Evolutionary conservation across 768 basidiomycete genomes (phyloP).

Genomic region (Xerocomus potaroensis): DNA sequence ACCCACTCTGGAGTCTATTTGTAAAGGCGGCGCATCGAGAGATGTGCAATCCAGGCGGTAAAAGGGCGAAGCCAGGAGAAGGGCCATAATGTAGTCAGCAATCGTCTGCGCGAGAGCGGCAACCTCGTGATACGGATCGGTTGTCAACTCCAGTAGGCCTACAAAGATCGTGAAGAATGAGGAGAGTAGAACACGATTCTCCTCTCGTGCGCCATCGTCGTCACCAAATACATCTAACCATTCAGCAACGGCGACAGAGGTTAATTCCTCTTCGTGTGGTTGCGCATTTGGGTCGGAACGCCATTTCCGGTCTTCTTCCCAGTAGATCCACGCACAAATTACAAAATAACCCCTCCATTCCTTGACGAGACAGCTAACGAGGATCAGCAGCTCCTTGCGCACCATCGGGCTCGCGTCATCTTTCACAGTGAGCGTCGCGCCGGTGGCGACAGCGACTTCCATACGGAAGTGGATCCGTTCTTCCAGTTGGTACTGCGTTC

Average conservation of each 20-base stretch:
- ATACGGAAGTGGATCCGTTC: slow-evolving; percentile 79
- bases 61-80: slow-evolving; percentile 87
- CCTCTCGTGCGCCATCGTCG: slow-evolving; percentile 62
- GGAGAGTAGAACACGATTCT: slow-evolving; percentile 81
- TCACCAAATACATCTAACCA: slow-evolving; percentile 74
- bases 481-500: slow-evolving; percentile 70
- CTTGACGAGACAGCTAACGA: slow-evolving; percentile 89
- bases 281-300: slow-evolving; percentile 33
- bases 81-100: slow-evolving; percentile 87
- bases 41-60: slow-evolving; percentile 66
- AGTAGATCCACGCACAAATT: slow-evolving; percentile 94
- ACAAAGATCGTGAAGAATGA: slow-evolving; percentile 93
- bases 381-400: slow-evolving; percentile 85
- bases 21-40: slow-evolving; percentile 45
- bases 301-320: slow-evolving; percentile 84
- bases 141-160: slow-evolving; percentile 82
- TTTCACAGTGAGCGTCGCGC: slow-evolving; percentile 81
- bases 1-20: slow-evolving; percentile 33
- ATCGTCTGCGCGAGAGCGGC: slow-evolving; percentile 87
- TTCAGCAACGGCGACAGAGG: slow-evolving; percentile 64
- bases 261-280: slow-evolving; percentile 64
- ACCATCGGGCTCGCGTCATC: slow-evolving; percentile 97
- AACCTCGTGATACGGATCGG: slow-evolving; percentile 91
- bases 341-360: slow-evolving; percentile 98
- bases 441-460: slow-evolving; percentile 90